Percentiles rank a stretch among this genome's conserved stretches.
phyloP scores from a whole-genome alignment of 768 basidiomycete species.

The Russula olivacea region DNA sequence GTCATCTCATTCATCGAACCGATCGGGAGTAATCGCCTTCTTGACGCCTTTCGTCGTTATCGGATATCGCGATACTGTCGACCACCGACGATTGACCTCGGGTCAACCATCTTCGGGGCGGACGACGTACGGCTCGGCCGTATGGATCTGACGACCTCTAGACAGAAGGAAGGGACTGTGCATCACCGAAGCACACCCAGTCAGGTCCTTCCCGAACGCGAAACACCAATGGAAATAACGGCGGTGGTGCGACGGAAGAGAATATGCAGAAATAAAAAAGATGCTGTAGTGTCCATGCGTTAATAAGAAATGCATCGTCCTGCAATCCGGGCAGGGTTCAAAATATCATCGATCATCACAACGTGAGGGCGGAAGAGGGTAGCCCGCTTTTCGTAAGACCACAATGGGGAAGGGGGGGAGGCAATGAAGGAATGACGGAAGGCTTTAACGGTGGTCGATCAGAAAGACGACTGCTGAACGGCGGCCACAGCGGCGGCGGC shows the following conservation, averaged over 20 bases:
- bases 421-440: not conserved
- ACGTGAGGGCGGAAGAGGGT: conserved; percentile 19
- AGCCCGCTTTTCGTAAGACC: conserved; percentile 27
- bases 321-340: conserved; percentile 26
- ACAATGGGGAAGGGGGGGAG: conserved; percentile 4
- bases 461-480: conserved; percentile 42
- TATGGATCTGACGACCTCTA: conserved; percentile 16
- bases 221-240: conserved; percentile 22
- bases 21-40: conserved; percentile 50
- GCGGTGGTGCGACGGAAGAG: conserved; percentile 7
- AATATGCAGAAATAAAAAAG: conserved; percentile 20
- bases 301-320: conserved; percentile 22
- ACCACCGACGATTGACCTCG: conserved; percentile 19
- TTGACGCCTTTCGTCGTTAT: conserved; percentile 29
- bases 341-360: conserved; percentile 27
- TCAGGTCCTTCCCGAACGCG: conserved; percentile 14
- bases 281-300: conserved; percentile 24
- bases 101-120: conserved; percentile 20
- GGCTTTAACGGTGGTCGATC: conserved; percentile 30
- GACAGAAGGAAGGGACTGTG: conserved; percentile 21
- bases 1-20: conserved; percentile 47
- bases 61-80: conserved; percentile 15
- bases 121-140: conserved; percentile 24
- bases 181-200: conserved; percentile 26
- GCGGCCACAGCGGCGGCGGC: conserved; percentile 52